Percentiles rank a stretch among this genome's conserved stretches.
Evolutionary conservation across 768 basidiomycete genomes (phyloP).

Genomic region (Vararia minispora): DNA sequence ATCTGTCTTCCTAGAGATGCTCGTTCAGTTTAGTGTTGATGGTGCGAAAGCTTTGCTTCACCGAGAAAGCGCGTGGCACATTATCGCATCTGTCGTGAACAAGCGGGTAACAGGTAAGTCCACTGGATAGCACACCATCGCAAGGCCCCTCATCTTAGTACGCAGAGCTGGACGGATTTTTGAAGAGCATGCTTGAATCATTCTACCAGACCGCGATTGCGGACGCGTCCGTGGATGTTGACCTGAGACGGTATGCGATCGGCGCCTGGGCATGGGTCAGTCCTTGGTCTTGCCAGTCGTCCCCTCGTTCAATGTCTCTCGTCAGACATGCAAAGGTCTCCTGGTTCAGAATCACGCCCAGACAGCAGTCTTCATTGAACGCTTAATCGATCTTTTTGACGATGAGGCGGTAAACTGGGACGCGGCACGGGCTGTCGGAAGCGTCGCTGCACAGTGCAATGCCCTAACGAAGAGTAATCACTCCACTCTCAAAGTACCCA

Average conservation of each 20-base stretch:
- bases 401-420: constrained; percentile 56
- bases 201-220: constrained; percentile 43
- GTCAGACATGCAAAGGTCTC: constrained; percentile 69
- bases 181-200: constrained; percentile 25
- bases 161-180: constrained; percentile 39
- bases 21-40: constrained; percentile 52
- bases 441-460: constrained; percentile 47
- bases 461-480: constrained; percentile 70
- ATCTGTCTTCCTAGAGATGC: constrained; percentile 36
- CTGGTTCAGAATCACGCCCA: constrained; percentile 60
- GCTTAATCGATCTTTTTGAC: constrained; percentile 58
- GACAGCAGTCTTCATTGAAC: constrained; percentile 44
- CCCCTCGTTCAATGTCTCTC: background rate
- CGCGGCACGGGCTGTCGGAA: constrained; percentile 68
- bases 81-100: constrained; percentile 65
- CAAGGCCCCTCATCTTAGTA: too few relatives aligned
- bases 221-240: constrained; percentile 19
- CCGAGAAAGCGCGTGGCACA: constrained; percentile 40
- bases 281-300: background rate
- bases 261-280: constrained; percentile 59
- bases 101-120: constrained; percentile 58
- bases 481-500: constrained; percentile 62
- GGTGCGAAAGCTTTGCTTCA: constrained; percentile 38
- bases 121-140: too few relatives aligned
- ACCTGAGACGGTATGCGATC: constrained; percentile 42